Evolutionary conservation across 371 early-diverging fungal species (phyloP).

Genomic region (Mucor irregularis): DNA sequence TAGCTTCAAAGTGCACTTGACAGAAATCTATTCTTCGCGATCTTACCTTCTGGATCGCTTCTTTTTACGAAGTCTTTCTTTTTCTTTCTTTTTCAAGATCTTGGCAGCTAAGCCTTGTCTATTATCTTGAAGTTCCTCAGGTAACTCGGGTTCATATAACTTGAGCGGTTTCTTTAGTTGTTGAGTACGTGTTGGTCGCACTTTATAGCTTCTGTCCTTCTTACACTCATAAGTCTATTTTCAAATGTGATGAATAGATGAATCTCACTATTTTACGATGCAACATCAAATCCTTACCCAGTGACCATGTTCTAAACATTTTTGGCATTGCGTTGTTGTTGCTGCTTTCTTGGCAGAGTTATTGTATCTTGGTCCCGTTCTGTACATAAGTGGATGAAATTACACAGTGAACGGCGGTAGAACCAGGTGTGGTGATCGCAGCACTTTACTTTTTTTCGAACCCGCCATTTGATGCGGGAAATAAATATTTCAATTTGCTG

Average conservation of each 20-base stretch:
- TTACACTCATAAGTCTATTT: conserved; percentile 63
- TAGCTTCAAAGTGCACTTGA: background rate
- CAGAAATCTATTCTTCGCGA: too few species aligned
- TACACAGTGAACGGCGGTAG: too few species aligned
- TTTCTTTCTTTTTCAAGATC: conserved; percentile 52
- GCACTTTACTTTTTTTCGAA: too few species aligned
- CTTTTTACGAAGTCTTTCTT: conserved; percentile 20
- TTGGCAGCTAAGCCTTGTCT: conserved; percentile 54
- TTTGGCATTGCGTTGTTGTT: conserved; percentile 61
- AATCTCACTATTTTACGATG: background rate
- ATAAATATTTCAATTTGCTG: too few species aligned
- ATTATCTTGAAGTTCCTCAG: conserved; percentile 54
- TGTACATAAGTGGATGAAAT: conserved; percentile 34
- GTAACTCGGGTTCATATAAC: conserved; percentile 49
- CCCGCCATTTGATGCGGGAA: too few species aligned
- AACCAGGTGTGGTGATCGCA: too few species aligned
- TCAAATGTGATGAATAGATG: background rate
- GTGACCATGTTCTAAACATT: conserved; percentile 63
- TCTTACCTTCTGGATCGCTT: conserved; percentile 24
- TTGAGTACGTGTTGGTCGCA: conserved; percentile 65
- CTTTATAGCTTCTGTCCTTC: conserved; percentile 49
- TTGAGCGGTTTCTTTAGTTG: conserved; percentile 63
- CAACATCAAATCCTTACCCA: conserved; percentile 40
- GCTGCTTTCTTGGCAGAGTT: conserved; percentile 41
- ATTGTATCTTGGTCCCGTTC: conserved; percentile 42